These are phyloP conservation scores for Hyaloscypha bicolor DNA, from an alignment of 495 filamentous ascomycete species.

Conservation along the genomic window DNA sequence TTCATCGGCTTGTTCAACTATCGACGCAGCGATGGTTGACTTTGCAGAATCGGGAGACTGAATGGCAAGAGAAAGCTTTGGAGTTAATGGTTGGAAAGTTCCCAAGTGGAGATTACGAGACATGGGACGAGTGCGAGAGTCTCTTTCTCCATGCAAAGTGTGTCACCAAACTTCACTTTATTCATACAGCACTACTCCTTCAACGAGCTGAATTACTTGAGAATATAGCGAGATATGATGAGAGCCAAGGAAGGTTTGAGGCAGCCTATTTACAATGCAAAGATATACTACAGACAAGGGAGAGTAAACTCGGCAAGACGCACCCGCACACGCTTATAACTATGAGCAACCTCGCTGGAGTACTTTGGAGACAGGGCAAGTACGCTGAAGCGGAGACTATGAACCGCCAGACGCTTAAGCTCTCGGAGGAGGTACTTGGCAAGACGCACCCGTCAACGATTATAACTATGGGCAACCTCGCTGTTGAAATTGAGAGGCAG, in stretches of 20 bases:
- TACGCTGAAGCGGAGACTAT: slow-evolving; percentile 38
- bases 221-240: too few relatives aligned
- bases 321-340: too few relatives aligned
- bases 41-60: slow-evolving; percentile 12
- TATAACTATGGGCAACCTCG: slow-evolving; percentile 2
- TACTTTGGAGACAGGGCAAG: slow-evolving; percentile 34
- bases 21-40: slow-evolving; percentile 31
- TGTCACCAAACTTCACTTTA: too few relatives aligned
- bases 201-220: too few relatives aligned
- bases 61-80: slow-evolving; percentile 20
- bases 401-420: slow-evolving; percentile 28
- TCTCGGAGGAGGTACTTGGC: slow-evolving; percentile 5
- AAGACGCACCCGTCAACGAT: slow-evolving; percentile 16
- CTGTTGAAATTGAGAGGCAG: neutral
- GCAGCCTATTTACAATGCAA: neutral
- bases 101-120: slow-evolving; percentile 29
- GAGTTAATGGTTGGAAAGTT: slow-evolving; percentile 21
- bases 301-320: slow-evolving; percentile 13
- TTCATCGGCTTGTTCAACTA: slow-evolving; percentile 35
- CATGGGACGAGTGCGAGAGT: too few relatives aligned
- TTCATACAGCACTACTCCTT: too few relatives aligned
- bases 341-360: slow-evolving; percentile 13
- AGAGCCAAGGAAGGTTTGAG: too few relatives aligned
- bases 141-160: too few relatives aligned
- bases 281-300: slow-evolving; percentile 18